Percentiles rank a stretch among this genome's conserved stretches.
phyloP scores from a whole-genome alignment of 306 rosid species.

The Cucurbita ficifolia region DNA sequence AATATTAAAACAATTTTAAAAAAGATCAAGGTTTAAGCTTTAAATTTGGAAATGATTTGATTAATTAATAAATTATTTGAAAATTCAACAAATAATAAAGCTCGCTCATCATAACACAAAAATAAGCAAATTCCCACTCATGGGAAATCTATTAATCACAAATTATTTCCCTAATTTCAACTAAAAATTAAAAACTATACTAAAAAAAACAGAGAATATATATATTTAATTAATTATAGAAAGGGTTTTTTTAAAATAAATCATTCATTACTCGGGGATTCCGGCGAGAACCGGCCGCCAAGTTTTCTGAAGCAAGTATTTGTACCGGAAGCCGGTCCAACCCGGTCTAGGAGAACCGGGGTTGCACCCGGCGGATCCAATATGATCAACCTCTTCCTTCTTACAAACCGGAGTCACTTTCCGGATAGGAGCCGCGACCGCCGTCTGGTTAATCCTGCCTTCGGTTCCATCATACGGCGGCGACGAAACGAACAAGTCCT shows the following conservation, averaged over 20 bases:
- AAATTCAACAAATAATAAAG: background rate
- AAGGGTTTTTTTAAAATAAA: background rate
- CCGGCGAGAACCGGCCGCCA: constrained; percentile 73
- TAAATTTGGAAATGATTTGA: background rate
- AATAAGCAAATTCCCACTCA: background rate
- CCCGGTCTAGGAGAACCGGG: constrained; percentile 41
- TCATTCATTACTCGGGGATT: constrained; percentile 35
- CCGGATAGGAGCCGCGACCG: background rate
- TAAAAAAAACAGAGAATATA: background rate
- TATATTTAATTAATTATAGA: background rate
- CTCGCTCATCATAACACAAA: background rate
- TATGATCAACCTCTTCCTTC: constrained; percentile 2
- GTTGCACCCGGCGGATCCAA: constrained; percentile 15
- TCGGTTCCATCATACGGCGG: constrained; percentile 27
- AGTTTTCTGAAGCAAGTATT: constrained; percentile 44
- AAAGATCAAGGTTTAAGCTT: background rate
- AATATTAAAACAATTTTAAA: background rate
- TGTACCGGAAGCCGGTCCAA: constrained; percentile 55
- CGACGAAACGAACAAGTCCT: constrained; percentile 58
- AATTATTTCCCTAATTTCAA: background rate
- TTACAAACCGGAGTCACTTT: constrained; percentile 8
- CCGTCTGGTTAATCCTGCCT: background rate
- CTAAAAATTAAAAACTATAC: background rate
- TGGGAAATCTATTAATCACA: background rate
- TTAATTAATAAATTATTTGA: background rate